Evolutionary conservation across 73 alveolate genomes (phyloP), one percentile per base, ranked within the genome.

Genomic region (Symbiodinium pilosum): DNA sequence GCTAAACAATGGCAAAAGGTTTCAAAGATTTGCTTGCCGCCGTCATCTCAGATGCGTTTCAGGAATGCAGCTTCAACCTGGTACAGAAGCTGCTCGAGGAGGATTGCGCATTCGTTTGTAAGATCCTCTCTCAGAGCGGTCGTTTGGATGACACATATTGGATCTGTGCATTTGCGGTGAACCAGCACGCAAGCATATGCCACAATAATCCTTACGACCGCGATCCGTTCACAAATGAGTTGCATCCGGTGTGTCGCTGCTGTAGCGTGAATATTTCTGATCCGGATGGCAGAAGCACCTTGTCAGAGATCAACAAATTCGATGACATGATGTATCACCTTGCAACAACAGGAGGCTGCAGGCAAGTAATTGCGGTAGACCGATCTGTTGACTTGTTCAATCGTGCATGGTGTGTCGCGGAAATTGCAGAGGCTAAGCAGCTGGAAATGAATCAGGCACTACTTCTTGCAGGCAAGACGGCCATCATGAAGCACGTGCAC

Each of bases 321-420:
- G 94, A 87, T 54, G 94, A 87, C 77, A 87, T 87, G 94, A 87
- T 81, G 88, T 30, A 40, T 43, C 88, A 81, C 34, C 88, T 38
- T 28, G 88, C 34, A 39, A 30, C 24, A 36, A 81, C 88, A 81
- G 88, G 88, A 81, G 43, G 34, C 34, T 81, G 88, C 88, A 1
- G 88, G 88, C 94, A 87, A 20, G 52, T 87, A 34, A 54, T 87
- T 52, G 94, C 94, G 21, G 84, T 87, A 43, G 94, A 81, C 88
- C 51, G 40, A 81, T 81, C 59, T 30, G 38, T 38, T 39, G 88
- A 81, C 34, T 40, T 81, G 88, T 81, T 81, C 24, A 36, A 43
- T 5, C 88, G 88, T 81, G 88, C 88, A 20, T 81, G 88, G 88
- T 81, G 94, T 40, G 56, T 87, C 30, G 94, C 94, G 42, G 94